Conservation (phyloP, 1,284 basidiomycete genomes). For the Apiotrichum laibachii region DNA sequence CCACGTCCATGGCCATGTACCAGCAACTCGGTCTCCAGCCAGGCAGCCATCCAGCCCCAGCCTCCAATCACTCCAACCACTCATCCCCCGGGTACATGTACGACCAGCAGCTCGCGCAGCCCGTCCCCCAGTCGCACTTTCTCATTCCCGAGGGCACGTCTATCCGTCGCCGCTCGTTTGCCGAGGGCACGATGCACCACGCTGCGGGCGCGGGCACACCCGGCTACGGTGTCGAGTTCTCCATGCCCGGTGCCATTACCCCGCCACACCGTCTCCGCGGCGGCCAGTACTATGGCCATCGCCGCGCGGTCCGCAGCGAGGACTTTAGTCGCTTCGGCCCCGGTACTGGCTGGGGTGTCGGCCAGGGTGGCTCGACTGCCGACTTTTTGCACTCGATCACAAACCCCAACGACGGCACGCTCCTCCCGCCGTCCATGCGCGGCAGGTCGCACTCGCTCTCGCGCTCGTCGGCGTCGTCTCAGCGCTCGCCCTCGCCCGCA, state of each 20-base stretch:
- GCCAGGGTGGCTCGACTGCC: slow-evolving; percentile 45
- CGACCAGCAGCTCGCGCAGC: neutral
- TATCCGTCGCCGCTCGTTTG: slow-evolving; percentile 33
- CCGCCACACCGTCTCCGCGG: slow-evolving; percentile 30
- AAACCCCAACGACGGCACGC: slow-evolving; percentile 42
- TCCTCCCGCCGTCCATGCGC: slow-evolving; percentile 39
- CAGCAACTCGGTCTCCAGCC: slow-evolving; percentile 30
- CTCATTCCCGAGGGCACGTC: neutral
- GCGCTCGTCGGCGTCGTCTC: slow-evolving; percentile 43
- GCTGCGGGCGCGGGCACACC: slow-evolving; percentile 47
- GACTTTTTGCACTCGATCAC: slow-evolving; percentile 48
- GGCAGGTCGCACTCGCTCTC: slow-evolving; percentile 40
- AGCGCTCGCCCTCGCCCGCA: slow-evolving; percentile 43
- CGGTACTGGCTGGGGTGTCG: slow-evolving; percentile 44
- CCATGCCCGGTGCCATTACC: slow-evolving; percentile 23
- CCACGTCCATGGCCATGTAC: slow-evolving; percentile 43
- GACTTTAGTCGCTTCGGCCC: slow-evolving; percentile 39
- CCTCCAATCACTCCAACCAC: neutral
- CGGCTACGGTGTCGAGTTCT: slow-evolving; percentile 46
- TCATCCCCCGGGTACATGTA: slow-evolving; percentile 8
- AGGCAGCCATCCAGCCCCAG: neutral
- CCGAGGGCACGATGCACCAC: slow-evolving; percentile 36
- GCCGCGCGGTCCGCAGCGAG: slow-evolving; percentile 44
- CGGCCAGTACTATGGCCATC: slow-evolving; percentile 29
- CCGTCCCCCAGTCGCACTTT: neutral